Base-by-base conservation (phyloP, 306 rosid genomes). In the Quercus cerris region DNA sequence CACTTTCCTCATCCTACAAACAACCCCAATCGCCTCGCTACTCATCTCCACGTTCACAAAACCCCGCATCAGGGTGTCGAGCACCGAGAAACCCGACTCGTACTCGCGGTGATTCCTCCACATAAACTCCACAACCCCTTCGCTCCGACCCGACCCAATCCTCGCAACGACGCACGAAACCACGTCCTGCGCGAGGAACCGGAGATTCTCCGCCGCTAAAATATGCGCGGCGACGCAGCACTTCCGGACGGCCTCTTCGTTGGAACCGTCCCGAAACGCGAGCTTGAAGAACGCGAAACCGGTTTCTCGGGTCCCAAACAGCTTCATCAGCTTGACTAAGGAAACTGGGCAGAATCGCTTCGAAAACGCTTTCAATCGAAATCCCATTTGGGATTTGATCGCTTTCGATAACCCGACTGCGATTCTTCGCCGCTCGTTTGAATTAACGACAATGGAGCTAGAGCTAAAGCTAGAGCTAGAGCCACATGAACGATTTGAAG, bases 271-370 rank as follows among this genome's bases (percentile, higher is more conserved):
- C 58, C 82, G 77, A 69, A 89, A 85, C 0, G 89, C 90, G 15
- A 89, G 33, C 46, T 91, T 91, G 69, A 93, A 93, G 87, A 93
- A 93, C 28, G 94, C 90, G 77, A 85, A 87, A 17, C 93, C 94
- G 25, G 88, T 78, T 70, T 85, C 87, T 31, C 90, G 81, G 25
- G 77, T 61, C 4, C 56, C 83, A 1, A 88, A 78, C 18, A 89
- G 66, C 61, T 84, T 83, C 84, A 91, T 82, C 15, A 85, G 75
- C 72, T 84, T 79, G 1, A 83, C 97, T 1, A 93, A 86, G 19
- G 84, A 74, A 74, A 80, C 78, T 1, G 94, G 97, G 61, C 88
- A 88, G 71, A 91, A 91, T 0, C 74, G 46, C 7, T 75, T 71
- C n/a, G 90, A 88, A 80, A 94, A 85, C 0, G 28, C 80, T 82